Evolutionary conservation across 495 filamentous ascomycete genomes (phyloP).

Genomic region (Tirmania nivea): DNA sequence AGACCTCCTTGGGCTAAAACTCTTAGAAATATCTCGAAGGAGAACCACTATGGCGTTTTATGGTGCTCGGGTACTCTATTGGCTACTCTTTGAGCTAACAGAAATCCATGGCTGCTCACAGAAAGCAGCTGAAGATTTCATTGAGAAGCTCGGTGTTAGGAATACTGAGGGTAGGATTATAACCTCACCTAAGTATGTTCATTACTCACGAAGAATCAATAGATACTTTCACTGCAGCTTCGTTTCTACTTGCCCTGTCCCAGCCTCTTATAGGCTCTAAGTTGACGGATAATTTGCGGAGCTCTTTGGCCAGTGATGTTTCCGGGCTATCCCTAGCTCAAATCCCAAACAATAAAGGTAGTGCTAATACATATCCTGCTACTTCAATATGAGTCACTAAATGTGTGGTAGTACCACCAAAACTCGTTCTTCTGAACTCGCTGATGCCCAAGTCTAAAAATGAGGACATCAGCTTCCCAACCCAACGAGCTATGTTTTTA

Average conservation of each 20-base stretch:
- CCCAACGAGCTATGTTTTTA: slow-evolving; percentile 62
- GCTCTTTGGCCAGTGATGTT: slow-evolving; percentile 33
- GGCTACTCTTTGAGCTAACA: slow-evolving; percentile 4
- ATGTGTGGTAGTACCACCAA: slow-evolving; percentile 1
- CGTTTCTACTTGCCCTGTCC: slow-evolving; percentile 32
- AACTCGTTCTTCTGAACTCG: slow-evolving; percentile 36
- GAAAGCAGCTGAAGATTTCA: slow-evolving; percentile 5
- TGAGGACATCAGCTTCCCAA: slow-evolving; percentile 35
- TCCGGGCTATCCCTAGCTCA: slow-evolving; percentile 19
- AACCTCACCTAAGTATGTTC: too few relatives aligned
- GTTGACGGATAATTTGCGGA: slow-evolving; percentile 27
- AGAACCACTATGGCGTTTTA: slow-evolving; percentile 25
- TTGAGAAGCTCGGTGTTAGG: slow-evolving; percentile 9
- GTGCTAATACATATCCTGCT: too few relatives aligned
- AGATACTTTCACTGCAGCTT: slow-evolving; percentile 27
- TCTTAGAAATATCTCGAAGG: slow-evolving; percentile 18
- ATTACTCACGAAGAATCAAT: too few relatives aligned
- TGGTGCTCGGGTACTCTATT: slow-evolving; percentile 25
- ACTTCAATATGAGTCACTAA: too few relatives aligned
- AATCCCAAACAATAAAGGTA: too few relatives aligned
- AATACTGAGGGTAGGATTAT: neutral
- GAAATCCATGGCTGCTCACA: slow-evolving; percentile 1
- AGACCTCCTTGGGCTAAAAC: slow-evolving; percentile 6
- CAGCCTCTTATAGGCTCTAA: slow-evolving; percentile 26
- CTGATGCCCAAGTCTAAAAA: slow-evolving; percentile 30